Percentiles rank a stretch among this genome's conserved stretches.
These are phyloP conservation scores for Lenwebbia sp. DNA, from an alignment of 345 rosid species.

Conservation along the genomic window DNA sequence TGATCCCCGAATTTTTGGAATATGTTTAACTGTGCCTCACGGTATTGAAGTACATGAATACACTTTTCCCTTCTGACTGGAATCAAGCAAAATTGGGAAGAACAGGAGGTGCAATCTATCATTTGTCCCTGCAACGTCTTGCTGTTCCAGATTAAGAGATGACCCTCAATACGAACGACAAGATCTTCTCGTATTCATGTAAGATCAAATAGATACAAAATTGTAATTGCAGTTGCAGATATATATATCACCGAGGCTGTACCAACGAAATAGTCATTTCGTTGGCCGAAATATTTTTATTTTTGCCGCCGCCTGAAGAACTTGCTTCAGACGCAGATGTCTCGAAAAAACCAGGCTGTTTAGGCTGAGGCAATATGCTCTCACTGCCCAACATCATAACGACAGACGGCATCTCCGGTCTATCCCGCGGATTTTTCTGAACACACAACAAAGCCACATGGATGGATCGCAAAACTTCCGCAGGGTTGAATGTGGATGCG, in stretches of 20 bases:
- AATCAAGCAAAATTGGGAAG: constrained; percentile 1
- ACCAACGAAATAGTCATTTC: neutral
- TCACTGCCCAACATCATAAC: constrained; percentile 2
- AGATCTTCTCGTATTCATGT: neutral
- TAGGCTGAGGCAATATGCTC: neutral
- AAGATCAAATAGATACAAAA: neutral
- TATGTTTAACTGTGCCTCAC: too few species aligned
- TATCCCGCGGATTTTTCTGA: neutral
- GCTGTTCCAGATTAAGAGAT: neutral
- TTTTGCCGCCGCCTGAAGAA: neutral
- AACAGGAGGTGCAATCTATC: neutral
- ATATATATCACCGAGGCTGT: neutral
- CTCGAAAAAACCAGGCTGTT: neutral
- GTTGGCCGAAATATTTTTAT: neutral
- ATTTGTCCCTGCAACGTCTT: neutral
- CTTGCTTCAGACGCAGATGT: neutral
- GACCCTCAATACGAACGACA: neutral
- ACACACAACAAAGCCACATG: constrained; percentile 2
- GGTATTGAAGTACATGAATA: neutral
- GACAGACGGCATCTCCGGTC: constrained; percentile 1
- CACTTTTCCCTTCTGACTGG: neutral
- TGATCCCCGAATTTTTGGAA: too few species aligned
- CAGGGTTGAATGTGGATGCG: neutral
- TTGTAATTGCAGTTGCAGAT: neutral
- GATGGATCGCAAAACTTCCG: neutral